Conservation (phyloP, 2,329 filamentous ascomycete species). For the Apiospora aurea region DNA sequence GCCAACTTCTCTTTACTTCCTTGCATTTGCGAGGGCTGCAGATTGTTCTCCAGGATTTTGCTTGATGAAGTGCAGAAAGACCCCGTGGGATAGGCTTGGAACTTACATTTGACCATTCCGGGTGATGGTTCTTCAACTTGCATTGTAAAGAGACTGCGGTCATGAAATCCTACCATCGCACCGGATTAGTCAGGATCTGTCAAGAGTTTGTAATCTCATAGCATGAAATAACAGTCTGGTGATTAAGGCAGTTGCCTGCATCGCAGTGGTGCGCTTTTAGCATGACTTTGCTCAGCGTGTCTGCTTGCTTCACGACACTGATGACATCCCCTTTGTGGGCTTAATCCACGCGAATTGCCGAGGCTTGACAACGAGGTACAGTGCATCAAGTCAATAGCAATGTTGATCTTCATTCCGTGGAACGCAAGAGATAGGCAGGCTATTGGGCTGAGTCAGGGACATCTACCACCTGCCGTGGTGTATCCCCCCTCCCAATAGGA, state of each 20-base stretch:
- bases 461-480: background rate
- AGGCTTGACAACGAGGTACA: background rate
- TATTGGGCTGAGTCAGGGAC: background rate
- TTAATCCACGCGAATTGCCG: background rate
- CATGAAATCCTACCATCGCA: slow-evolving; percentile 72
- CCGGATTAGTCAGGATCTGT: background rate
- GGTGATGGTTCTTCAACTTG: slow-evolving; percentile 73
- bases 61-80: background rate
- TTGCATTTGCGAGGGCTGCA: background rate
- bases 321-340: background rate
- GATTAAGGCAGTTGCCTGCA: background rate
- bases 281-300: background rate
- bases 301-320: background rate
- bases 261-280: background rate
- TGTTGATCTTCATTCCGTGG: background rate
- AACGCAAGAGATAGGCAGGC: background rate
- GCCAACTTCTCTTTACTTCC: background rate
- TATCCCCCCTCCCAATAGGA: background rate
- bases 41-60: background rate
- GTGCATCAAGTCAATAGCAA: background rate
- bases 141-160: slow-evolving; percentile 73
- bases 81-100: background rate
- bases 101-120: slow-evolving; percentile 77
- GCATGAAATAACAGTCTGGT: background rate
- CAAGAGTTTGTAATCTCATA: slow-evolving; percentile 7